Percentiles rank a stretch among this genome's conserved stretches.
phyloP scores from a whole-genome alignment of 129 eudicot species.

The Chrysanthemum seticuspe region DNA sequence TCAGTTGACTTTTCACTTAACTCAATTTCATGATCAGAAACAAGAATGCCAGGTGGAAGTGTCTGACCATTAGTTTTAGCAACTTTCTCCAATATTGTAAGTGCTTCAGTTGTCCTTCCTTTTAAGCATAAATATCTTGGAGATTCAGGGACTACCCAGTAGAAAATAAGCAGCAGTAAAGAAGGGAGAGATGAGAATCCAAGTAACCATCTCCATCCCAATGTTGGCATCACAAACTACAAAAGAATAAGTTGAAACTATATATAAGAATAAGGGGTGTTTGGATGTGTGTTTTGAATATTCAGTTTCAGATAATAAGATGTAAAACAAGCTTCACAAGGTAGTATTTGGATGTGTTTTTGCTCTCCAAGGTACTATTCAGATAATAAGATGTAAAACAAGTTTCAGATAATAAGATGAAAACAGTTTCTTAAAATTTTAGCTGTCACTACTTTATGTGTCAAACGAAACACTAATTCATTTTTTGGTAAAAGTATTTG shows the following conservation, averaged over 20 bases:
- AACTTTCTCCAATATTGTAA: slow-evolving; percentile 47
- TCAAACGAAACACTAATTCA: no score
- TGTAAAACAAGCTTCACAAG: no score
- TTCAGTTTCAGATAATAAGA: background rate
- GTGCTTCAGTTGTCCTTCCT: slow-evolving; percentile 65
- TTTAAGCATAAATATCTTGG: slow-evolving; percentile 68
- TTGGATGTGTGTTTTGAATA: background rate
- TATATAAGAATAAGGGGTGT: background rate
- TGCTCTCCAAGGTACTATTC: no score
- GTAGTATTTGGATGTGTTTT: no score
- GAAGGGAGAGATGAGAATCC: slow-evolving; percentile 76
- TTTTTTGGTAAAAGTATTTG: no score
- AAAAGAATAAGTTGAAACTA: background rate
- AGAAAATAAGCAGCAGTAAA: slow-evolving; percentile 52
- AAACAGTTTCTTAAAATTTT: no score
- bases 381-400: no score
- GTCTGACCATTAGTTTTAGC: slow-evolving; percentile 45
- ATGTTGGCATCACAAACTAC: slow-evolving; percentile 81
- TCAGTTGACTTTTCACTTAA: slow-evolving; percentile 33
- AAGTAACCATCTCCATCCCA: slow-evolving; percentile 93
- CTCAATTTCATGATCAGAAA: slow-evolving; percentile 52
- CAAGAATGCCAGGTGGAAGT: slow-evolving; percentile 61
- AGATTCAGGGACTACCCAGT: slow-evolving; percentile 59
- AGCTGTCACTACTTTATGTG: no score
- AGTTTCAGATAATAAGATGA: no score